Evolutionary conservation across 2,329 filamentous ascomycete genomes (phyloP), one percentile per base, ranked within the genome.

Genomic region (Monosporascus sp.): DNA sequence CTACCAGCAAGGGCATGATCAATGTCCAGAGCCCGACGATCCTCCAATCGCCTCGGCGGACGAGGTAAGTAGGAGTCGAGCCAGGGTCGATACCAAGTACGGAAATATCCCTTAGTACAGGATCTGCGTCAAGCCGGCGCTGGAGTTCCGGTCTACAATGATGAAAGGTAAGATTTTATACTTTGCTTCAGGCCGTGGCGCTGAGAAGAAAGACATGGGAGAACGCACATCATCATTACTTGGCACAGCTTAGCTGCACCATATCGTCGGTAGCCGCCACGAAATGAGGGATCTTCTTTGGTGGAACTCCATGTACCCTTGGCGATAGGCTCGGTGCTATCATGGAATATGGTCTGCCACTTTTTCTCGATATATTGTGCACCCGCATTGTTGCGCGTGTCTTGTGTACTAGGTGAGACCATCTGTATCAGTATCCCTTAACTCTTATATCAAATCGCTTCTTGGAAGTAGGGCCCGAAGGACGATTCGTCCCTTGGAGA

Each of bases 221-320:
- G n/a, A 5, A 48, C 59, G 38, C 61, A 59, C 56, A 60, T 55
- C 63, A 68, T 65, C 64, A 66, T 66, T 4, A 64, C 41, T 14
- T 51, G 20, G 45, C 57, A 67, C 9, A 68, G 49, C 50, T 68
- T 68, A 2, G 59, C 31, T 1, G 66, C 66, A 0, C 56, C 64
- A 47, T 67, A 68, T 5, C 66, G 63, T 31, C 66, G 51, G 38
- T 58, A 58, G 1, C 63, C 65, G n/a, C 50, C 55, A 4, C 48
- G 20, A 8, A 45, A 65, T 5, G 62, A 60, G 7, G 62, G 53
- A 38, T 67, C 60, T 22, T 66, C 61, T 20, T 50, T 47, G 1
- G 24, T 50, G 1, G 56, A 20, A 49, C 62, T 65, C 63, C 62
- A 64, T 2, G 48, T 58, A 5, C 63, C 63, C 44, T 50, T 60